Conservation (phyloP, 352 stramenopile species). For the Proteromonas lacertae region DNA sequence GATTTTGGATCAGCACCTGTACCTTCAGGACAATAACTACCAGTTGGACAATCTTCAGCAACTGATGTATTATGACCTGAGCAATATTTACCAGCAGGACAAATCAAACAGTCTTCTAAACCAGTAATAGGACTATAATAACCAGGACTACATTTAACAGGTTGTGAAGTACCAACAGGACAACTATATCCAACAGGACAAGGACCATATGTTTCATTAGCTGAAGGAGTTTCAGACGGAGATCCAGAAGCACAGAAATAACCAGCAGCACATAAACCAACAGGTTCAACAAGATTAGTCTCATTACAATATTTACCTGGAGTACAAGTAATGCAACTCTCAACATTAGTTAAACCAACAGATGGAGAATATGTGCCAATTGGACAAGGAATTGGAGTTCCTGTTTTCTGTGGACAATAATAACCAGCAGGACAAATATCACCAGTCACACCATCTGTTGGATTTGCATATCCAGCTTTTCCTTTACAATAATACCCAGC, state of each 20-base stretch:
- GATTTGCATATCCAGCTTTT: slow-evolving; percentile 19
- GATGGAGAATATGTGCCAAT: slow-evolving; percentile 9
- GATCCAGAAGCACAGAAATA: slow-evolving; percentile 30
- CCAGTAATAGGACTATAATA: slow-evolving; percentile 32
- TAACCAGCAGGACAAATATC: slow-evolving; percentile 15
- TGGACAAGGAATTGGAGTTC: slow-evolving; percentile 7
- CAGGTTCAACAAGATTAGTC: slow-evolving; percentile 8
- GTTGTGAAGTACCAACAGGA: slow-evolving; percentile 14
- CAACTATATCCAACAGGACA: slow-evolving; percentile 26
- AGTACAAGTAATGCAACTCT: background rate
- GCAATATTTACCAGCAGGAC: slow-evolving; percentile 5
- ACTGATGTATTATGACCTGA: slow-evolving; percentile 5
- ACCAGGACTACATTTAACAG: slow-evolving; percentile 25
- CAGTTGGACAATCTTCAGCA: slow-evolving; percentile 4
- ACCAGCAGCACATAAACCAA: slow-evolving; percentile 25
- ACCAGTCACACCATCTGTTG: slow-evolving; percentile 4
- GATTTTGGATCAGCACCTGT: slow-evolving; percentile 15
- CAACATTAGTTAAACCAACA: slow-evolving; percentile 1
- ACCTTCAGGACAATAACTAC: slow-evolving; percentile 7
- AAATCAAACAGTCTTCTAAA: slow-evolving; percentile 5
- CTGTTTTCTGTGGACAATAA: slow-evolving; percentile 5
- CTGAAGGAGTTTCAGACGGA: slow-evolving; percentile 10
- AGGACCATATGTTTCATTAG: slow-evolving; percentile 1
- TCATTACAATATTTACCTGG: background rate
- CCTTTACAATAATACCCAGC: slow-evolving; percentile 36